Base-by-base conservation (phyloP, 305 asterid species). In the Fraxinus floribunda region DNA sequence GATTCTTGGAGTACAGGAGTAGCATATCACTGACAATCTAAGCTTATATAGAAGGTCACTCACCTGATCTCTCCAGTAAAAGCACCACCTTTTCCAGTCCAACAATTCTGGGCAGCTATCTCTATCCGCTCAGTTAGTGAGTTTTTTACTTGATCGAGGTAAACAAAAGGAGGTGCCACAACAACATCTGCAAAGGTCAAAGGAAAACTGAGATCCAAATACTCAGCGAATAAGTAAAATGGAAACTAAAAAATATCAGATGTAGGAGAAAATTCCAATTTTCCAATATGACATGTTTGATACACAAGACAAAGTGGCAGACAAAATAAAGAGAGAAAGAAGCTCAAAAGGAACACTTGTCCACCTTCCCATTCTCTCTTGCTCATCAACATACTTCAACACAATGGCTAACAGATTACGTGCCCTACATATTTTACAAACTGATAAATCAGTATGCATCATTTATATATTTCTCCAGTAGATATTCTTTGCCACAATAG, bases 51-150 rank as follows among this genome's bases (percentile, higher is more conserved):
- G 74, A 84, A 70, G 24, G 71, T 30, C 81, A 84, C 84, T 81
- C 81, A 88, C 98, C 98, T 95, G 95, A 95, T 95, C 85, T 95
- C 98, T 82, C 98, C 98, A 36, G 98, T 95, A 86, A 95, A 95
- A 80, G 98, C 98, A 78, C 98, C 98, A 85, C 98, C 98, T 89
- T 95, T 95, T 44, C 98, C 97, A 44, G 84, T 90, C 98, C 98
- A 95, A 83, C 96, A 91, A 88, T 95, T 95, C 84, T 95, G 98
- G 78, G 95, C 95, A 79, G 98, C 90, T 68, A 95, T 83, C 84
- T 93, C 97, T 38, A 93, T 88, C 75, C 95, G 90, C 77, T 90
- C 93, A 80, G 92, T 81, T 80, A 93, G 85, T 8, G 93, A 85
- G 84, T 81, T 92, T 90, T 88, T 93, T 66, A 91, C 98, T 91